phyloP scores from a whole-genome alignment of 306 rosid genomes.

The Luffa acutangula region DNA sequence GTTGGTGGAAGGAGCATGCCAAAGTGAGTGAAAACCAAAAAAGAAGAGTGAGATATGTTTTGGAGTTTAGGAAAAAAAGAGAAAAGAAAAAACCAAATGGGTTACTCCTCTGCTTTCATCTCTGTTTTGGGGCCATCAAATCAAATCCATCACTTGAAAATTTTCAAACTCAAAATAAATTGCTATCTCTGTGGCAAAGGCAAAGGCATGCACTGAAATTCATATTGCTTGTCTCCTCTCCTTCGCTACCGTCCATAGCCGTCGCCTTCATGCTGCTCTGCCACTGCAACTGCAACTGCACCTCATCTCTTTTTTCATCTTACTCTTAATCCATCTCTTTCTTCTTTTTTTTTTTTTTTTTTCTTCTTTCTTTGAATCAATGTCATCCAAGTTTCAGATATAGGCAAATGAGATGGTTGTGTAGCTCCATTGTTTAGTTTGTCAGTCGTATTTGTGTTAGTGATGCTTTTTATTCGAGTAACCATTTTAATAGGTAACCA shows the following conservation, averaged over 20 bases:
- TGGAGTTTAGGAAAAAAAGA: background rate
- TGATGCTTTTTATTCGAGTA: too few relatives aligned
- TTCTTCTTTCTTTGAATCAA: too few relatives aligned
- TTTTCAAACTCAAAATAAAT: background rate
- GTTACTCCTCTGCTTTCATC: background rate
- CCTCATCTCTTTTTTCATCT: background rate
- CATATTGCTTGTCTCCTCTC: background rate
- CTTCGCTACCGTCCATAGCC: background rate
- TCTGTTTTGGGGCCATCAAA: background rate
- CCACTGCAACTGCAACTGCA: background rate
- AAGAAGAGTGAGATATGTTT: background rate
- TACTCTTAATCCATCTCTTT: background rate
- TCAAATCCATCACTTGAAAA: background rate
- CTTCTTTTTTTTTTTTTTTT: too few relatives aligned
- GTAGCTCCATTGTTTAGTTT: too few relatives aligned
- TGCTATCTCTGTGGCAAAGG: background rate
- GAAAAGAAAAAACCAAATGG: background rate
- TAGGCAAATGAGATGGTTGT: too few relatives aligned
- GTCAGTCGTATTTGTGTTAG: too few relatives aligned
- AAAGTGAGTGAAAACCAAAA: too few relatives aligned
- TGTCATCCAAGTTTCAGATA: too few relatives aligned
- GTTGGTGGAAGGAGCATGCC: too few relatives aligned
- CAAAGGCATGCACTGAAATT: background rate
- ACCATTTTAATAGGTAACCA: too few relatives aligned
- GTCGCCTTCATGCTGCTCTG: background rate